Evolutionary conservation across 1,139 yeast genomes (phyloP).

Genomic region (Scheffersomyces quercinus): DNA sequence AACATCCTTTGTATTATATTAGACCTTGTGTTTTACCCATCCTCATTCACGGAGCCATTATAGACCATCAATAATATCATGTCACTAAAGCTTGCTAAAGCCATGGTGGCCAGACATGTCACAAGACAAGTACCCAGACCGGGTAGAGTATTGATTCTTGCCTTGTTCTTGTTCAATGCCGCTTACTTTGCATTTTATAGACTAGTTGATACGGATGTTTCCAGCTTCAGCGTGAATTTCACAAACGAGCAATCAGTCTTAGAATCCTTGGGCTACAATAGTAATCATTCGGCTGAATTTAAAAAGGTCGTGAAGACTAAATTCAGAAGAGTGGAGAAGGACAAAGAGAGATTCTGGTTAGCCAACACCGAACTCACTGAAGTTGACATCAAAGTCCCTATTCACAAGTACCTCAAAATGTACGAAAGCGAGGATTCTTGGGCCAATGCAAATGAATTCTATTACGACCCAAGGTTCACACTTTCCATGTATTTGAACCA

Average conservation of each 20-base stretch:
- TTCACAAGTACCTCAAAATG: constrained; percentile 14
- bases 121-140: background rate
- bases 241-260: background rate
- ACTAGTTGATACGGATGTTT: background rate
- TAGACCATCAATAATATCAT: no score
- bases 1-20: no score
- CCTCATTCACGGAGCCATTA: no score
- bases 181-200: background rate
- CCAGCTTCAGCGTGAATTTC: no score
- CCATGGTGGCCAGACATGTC: no score
- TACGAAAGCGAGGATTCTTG: constrained; percentile 18
- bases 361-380: constrained; percentile 12
- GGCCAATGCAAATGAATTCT: constrained; percentile 12
- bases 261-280: background rate
- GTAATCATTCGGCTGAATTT: constrained; percentile 1
- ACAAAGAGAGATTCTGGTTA: constrained; percentile 15
- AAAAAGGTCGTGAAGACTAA: constrained; percentile 4
- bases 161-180: background rate
- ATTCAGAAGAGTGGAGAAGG: constrained; percentile 8
- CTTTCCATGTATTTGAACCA: constrained; percentile 14
- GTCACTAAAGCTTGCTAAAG: no score
- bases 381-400: constrained; percentile 4
- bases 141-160: background rate
- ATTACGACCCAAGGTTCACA: constrained; percentile 19
- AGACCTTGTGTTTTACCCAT: no score